These are phyloP conservation scores for Basidioascus undulatus DNA, from an alignment of 768 basidiomycete species.

Conservation along the genomic window DNA sequence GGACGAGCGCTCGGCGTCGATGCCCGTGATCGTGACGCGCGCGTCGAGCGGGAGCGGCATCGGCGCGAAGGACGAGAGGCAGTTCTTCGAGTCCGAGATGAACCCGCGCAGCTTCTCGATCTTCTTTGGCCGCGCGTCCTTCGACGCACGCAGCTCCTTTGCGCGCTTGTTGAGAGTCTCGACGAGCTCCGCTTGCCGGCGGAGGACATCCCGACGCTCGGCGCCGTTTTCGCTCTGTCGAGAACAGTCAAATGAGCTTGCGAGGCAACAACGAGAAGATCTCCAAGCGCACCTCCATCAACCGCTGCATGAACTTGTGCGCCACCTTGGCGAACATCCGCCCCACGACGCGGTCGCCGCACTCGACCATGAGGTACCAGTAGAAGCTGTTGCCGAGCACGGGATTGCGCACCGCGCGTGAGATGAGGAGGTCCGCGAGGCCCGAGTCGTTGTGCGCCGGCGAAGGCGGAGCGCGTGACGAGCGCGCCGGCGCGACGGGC, in stretches of 20 bases:
- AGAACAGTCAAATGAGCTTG: not conserved
- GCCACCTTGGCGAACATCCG: constrained; percentile 86
- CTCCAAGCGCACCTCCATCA: constrained; percentile 40
- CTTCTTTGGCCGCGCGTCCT: constrained; percentile 87
- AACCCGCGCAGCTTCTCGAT: constrained; percentile 79
- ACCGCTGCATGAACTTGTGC: constrained; percentile 67
- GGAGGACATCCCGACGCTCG: constrained; percentile 63
- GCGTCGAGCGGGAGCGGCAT: constrained; percentile 81
- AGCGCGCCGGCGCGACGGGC: constrained; percentile 26
- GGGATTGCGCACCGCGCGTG: constrained; percentile 54
- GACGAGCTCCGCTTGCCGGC: constrained; percentile 73
- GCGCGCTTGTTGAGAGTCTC: constrained; percentile 66
- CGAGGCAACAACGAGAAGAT: not conserved
- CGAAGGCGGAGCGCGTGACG: constrained; percentile 17
- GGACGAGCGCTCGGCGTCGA: constrained; percentile 72
- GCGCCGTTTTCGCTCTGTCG: constrained; percentile 45
- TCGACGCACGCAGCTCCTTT: constrained; percentile 61
- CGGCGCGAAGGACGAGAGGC: constrained; percentile 40
- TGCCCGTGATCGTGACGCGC: constrained; percentile 56
- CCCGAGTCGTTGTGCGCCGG: constrained; percentile 44
- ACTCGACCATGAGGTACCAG: constrained; percentile 92
- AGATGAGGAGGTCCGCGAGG: constrained; percentile 72
- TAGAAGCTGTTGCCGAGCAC: constrained; percentile 76
- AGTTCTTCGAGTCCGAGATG: constrained; percentile 64
- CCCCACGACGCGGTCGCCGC: constrained; percentile 60